Percentiles rank a stretch among this genome's conserved stretches.
Evolutionary conservation across 108 stramenopile species (phyloP).

Genomic region (Discostella pseudostelligera): DNA sequence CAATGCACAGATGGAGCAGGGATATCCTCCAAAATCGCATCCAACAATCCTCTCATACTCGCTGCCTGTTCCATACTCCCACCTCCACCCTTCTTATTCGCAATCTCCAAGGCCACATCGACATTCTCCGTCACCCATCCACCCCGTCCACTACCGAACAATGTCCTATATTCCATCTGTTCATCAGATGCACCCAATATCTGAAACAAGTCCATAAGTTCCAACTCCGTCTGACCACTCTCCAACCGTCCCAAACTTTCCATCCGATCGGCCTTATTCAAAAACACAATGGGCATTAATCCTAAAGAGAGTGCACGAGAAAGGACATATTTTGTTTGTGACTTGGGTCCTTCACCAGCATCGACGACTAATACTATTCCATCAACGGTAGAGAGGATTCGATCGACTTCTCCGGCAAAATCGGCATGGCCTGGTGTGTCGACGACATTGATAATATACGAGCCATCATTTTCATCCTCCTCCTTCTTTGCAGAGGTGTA

Average conservation of each 20-base stretch:
- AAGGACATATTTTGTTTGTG: conserved; percentile 96
- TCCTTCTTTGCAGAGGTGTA: neutral
- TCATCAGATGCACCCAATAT: conserved; percentile 77
- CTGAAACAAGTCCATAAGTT: conserved; percentile 89
- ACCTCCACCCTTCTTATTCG: conserved; percentile 21
- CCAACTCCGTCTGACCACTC: conserved; percentile 83
- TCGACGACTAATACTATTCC: conserved; percentile 90
- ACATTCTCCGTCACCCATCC: conserved; percentile 88
- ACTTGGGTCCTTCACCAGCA: conserved; percentile 92
- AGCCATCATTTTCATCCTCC: neutral
- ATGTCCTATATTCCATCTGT: conserved; percentile 92
- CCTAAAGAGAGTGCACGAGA: conserved; percentile 83
- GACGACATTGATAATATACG: conserved; percentile 76
- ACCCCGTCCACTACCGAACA: conserved; percentile 89
- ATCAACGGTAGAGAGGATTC: conserved; percentile 91
- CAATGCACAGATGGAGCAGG: conserved; percentile 71
- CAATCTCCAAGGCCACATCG: conserved; percentile 64
- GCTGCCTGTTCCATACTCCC: conserved; percentile 20
- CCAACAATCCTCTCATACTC: conserved; percentile 82
- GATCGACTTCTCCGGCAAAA: conserved; percentile 95
- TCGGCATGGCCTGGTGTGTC: conserved; percentile 96
- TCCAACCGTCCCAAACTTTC: conserved; percentile 78
- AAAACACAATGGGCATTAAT: conserved; percentile 88
- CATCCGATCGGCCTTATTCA: conserved; percentile 96
- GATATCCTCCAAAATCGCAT: conserved; percentile 73